Conservation (phyloP, 257 asterid genomes). For the Fraxinus pennsylvanica region DNA sequence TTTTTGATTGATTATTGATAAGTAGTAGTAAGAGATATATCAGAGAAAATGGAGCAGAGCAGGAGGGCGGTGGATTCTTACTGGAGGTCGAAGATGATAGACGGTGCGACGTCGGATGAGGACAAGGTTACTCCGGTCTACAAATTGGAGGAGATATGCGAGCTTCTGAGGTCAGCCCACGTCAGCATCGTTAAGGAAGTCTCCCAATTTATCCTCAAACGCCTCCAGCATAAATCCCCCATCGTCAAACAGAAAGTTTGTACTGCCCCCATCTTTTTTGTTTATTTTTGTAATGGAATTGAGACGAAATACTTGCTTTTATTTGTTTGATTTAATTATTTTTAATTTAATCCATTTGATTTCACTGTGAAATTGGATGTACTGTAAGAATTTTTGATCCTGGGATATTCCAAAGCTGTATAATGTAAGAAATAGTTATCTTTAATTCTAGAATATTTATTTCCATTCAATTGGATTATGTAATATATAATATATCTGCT, state of each 20-base stretch:
- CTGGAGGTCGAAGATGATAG: constrained; percentile 88
- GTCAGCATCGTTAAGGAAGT: constrained; percentile 79
- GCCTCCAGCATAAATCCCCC: constrained; percentile 94
- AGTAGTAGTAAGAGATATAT: neutral
- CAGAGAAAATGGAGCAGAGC: constrained; percentile 79
- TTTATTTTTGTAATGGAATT: neutral
- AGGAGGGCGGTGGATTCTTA: constrained; percentile 98
- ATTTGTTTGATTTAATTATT: neutral
- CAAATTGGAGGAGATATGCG: constrained; percentile 92
- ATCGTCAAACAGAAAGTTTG: constrained; percentile 81
- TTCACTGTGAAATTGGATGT: neutral
- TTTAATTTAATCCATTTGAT: neutral
- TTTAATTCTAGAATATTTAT: neutral
- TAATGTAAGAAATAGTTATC: neutral
- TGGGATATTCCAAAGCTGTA: neutral
- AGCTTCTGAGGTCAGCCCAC: constrained; percentile 81
- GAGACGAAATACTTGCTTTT: neutral
- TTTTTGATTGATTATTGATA: constrained; percentile 7
- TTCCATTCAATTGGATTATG: neutral
- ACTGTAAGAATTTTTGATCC: neutral
- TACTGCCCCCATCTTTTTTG: neutral
- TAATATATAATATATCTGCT: neutral
- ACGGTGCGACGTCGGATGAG: constrained; percentile 89
- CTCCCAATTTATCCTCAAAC: constrained; percentile 83
- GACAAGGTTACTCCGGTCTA: constrained; percentile 95